Evolutionary conservation across 2,329 filamentous ascomycete genomes (phyloP).

Genomic region (Xylariomycetidae sp.): DNA sequence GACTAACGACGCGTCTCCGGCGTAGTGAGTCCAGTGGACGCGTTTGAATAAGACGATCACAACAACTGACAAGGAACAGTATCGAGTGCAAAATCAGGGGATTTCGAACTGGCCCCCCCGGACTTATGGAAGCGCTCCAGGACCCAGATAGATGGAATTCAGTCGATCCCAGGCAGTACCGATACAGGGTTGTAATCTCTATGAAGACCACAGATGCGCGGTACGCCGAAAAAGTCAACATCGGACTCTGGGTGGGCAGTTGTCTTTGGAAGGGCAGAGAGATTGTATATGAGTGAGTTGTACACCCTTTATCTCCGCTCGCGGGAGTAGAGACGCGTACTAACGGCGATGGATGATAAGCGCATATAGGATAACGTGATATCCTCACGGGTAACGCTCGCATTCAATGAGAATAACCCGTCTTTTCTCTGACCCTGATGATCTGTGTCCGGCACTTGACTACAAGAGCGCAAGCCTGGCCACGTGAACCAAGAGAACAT

Average conservation of each 20-base stretch:
- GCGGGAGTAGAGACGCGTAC: conserved; percentile 6
- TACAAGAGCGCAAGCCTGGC: too few relatives aligned
- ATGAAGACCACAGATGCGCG: conserved; percentile 25
- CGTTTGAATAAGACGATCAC: not conserved
- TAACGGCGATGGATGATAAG: conserved; percentile 9
- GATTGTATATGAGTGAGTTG: conserved; percentile 24
- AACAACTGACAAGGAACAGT: conserved; percentile 8
- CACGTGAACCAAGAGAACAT: too few relatives aligned
- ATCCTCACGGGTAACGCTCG: too few relatives aligned
- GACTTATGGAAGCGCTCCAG: conserved; percentile 17
- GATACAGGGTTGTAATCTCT: conserved; percentile 21
- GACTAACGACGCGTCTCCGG: conserved; percentile 21
- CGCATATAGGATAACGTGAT: conserved; percentile 18
- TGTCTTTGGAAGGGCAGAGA: conserved; percentile 24
- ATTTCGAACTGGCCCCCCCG: conserved; percentile 16
- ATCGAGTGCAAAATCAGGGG: conserved; percentile 24
- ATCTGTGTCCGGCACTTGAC: too few relatives aligned
- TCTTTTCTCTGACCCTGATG: too few relatives aligned
- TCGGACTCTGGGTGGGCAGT: conserved; percentile 24
- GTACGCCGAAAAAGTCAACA: conserved; percentile 23
- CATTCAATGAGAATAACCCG: too few relatives aligned
- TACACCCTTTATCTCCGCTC: not conserved
- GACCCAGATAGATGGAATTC: conserved; percentile 10
- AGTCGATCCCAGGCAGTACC: conserved; percentile 17
- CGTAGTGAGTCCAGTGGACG: conserved; percentile 15